Base-by-base conservation (phyloP, 352 stramenopile genomes). In the Phytophthora capsici region DNA sequence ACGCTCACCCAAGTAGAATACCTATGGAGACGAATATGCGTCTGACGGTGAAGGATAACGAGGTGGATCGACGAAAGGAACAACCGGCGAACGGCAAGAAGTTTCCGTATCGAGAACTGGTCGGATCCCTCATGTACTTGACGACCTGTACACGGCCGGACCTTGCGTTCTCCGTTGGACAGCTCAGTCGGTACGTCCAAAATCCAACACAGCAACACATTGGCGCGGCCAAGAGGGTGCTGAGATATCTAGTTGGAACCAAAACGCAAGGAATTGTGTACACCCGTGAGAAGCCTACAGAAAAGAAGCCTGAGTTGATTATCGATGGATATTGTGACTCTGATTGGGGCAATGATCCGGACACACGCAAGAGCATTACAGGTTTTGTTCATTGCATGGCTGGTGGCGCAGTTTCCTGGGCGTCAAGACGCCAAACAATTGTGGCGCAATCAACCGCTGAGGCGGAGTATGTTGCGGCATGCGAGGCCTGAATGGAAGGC, bases 191-290 rank as follows among this genome's bases (percentile, higher is more conserved):
- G 22, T 54, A 49, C 16, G 55, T 62, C 5, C 44, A 63, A 12
- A 38, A 48, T 3, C 28, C 28, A n/a, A 52, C 53, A 0, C 26
- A 53, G 16, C 53, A 52, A 20, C 41, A 61, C 2, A 61, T 61
- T 26, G 51, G 40, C 13, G 19, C 41, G 8, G 40, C 53, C 10
- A 58, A 58, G 9, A 1, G 51, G 8, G 34, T 56, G 4, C 14
- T 56, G 2, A 17, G 26, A 5, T 52, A 48, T 7, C 14, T 54
- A 0, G 37, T 48, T 20, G 32, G 20, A 6, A 54, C 43, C 3
- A 63, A 63, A 13, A 38, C 3, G 6, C 41, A 40, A 17, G 53
- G 28, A 14, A 62, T 53, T 9, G 54, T 53, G 8, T 62, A 54
- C 30, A 28, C 43, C 9, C 6, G 30, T 14, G 6, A 17, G 6